Conservation (phyloP, 192 early-diverging fungal genomes). For the Podila epicladia region DNA sequence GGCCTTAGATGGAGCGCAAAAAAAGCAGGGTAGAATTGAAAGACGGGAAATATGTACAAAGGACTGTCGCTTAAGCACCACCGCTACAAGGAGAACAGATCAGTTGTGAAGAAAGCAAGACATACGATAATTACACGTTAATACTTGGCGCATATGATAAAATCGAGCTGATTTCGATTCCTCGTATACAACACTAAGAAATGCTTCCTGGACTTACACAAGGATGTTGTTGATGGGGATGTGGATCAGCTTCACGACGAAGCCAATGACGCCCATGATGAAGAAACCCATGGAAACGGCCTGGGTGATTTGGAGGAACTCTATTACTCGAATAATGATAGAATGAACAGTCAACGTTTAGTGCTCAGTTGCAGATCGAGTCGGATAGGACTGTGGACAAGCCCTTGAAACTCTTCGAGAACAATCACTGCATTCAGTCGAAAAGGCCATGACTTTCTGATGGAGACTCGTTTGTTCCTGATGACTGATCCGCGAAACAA, state of each 20-base stretch:
- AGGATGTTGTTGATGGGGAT: conserved; percentile 99
- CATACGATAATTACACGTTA: neutral
- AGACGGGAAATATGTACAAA: conserved; percentile 10
- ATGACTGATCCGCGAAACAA: too few species aligned
- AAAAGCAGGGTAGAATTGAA: neutral
- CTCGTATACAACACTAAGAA: too few species aligned
- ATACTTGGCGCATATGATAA: neutral
- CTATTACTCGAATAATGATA: conserved; percentile 53
- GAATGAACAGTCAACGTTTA: neutral
- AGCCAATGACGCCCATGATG: conserved; percentile 97
- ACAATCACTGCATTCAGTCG: too few species aligned
- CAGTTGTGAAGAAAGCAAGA: neutral
- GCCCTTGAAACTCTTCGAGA: too few species aligned
- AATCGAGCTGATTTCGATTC: too few species aligned
- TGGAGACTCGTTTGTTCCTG: too few species aligned
- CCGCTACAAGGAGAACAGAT: conserved; percentile 14
- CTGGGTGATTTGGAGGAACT: conserved; percentile 93
- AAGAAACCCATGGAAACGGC: conserved; percentile 96
- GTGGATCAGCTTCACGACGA: conserved; percentile 99
- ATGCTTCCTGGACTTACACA: conserved; percentile 62
- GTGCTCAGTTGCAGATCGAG: neutral
- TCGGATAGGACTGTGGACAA: too few species aligned
- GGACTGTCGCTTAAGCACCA: conserved; percentile 35
- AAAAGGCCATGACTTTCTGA: too few species aligned
- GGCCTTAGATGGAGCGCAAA: too few species aligned